Percentiles rank a stretch among this genome's conserved stretches.
Conservation (phyloP, 2,329 filamentous ascomycete species). For the Ceratocystis smalleyi region DNA sequence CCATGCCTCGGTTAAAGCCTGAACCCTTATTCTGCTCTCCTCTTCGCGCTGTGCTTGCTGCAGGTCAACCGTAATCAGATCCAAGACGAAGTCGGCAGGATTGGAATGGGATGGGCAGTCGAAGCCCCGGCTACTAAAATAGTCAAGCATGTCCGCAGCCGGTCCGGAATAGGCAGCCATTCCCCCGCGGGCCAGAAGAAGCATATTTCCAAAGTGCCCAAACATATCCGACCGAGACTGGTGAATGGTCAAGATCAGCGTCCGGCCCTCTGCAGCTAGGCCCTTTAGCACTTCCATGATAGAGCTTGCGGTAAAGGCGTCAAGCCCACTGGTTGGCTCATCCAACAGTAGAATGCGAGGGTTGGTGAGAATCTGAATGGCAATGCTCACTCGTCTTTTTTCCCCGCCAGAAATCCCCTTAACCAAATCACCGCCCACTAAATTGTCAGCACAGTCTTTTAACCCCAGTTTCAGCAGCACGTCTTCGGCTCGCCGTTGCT, state of each 20-base stretch:
- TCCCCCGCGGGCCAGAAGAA: slow-evolving; percentile 56
- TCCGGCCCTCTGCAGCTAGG: slow-evolving; percentile 57
- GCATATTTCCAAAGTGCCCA: slow-evolving; percentile 51
- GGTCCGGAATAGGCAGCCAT: slow-evolving; percentile 51
- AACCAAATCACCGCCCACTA: slow-evolving; percentile 55
- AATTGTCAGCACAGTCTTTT: slow-evolving; percentile 61
- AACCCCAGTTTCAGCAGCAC: slow-evolving; percentile 60
- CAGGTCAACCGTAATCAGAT: slow-evolving; percentile 61
- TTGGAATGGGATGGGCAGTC: slow-evolving; percentile 56
- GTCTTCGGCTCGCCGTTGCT: slow-evolving; percentile 51
- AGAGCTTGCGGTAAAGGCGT: slow-evolving; percentile 62
- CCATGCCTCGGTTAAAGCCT: slow-evolving; percentile 46
- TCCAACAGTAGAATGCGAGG: slow-evolving; percentile 58
- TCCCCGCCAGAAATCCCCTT: slow-evolving; percentile 71
- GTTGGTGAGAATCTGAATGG: slow-evolving; percentile 61
- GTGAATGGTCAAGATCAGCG: slow-evolving; percentile 61
- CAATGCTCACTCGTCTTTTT: slow-evolving; percentile 62
- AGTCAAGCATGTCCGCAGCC: slow-evolving; percentile 46
- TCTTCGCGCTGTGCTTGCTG: slow-evolving; percentile 49
- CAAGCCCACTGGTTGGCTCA: slow-evolving; percentile 60
- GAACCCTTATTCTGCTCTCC: slow-evolving; percentile 46
- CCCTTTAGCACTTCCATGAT: slow-evolving; percentile 60
- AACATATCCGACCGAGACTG: slow-evolving; percentile 63
- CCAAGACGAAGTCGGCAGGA: slow-evolving; percentile 62
- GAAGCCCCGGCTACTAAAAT: slow-evolving; percentile 46